These are phyloP conservation scores for Aureobasidium melanogenum DNA, from an alignment of 2,329 filamentous ascomycete species.

Conservation along the genomic window DNA sequence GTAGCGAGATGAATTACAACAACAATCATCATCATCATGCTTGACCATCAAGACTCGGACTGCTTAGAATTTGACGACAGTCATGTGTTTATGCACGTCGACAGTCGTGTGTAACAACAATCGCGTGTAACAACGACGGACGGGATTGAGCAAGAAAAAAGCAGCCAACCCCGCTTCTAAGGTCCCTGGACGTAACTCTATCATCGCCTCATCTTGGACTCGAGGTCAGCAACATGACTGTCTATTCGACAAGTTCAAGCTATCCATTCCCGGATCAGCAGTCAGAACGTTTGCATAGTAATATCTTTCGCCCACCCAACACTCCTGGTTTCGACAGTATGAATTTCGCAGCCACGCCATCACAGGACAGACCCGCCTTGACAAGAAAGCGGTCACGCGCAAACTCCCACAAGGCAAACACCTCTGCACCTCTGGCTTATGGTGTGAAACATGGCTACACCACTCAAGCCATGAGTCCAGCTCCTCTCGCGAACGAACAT, in stretches of 20 bases:
- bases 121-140: background rate
- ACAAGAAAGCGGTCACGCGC: conserved; percentile 8
- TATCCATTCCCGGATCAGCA: conserved; percentile 4
- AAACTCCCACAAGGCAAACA: conserved; percentile 7
- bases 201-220: background rate
- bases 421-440: background rate
- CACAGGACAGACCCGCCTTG: conserved; percentile 2
- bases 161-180: background rate
- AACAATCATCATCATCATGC: conserved; percentile 8
- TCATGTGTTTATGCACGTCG: background rate
- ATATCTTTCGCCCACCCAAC: conserved; percentile 11
- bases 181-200: background rate
- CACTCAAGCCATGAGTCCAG: conserved; percentile 2
- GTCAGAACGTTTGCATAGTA: background rate
- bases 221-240: background rate
- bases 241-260: conserved; percentile 2
- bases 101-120: background rate
- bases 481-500: conserved; percentile 40
- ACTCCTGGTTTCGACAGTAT: background rate
- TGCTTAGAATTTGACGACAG: background rate
- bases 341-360: background rate
- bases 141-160: conserved; percentile 2
- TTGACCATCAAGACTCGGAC: background rate
- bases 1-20: conserved; percentile 6
- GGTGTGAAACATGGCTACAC: background rate